Evolutionary conservation across 1,284 basidiomycete genomes (phyloP), one percentile per base, ranked within the genome.

Genomic region (Leccinum solheimii): DNA sequence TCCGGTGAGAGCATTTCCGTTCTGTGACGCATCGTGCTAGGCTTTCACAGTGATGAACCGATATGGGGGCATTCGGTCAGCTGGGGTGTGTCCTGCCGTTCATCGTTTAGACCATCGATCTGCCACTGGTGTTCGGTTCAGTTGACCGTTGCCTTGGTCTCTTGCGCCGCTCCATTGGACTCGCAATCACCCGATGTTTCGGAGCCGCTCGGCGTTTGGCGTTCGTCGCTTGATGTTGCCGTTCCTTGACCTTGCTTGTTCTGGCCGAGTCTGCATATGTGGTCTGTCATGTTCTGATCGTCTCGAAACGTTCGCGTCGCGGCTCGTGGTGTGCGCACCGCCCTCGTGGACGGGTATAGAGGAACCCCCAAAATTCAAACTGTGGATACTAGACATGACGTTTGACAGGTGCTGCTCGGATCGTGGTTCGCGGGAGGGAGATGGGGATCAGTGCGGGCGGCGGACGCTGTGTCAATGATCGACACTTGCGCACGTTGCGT

Each of bases 11-110:
- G 16, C 40, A 27, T 43, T 36, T 32, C 40, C 43, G 32, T 16
- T 10, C 32, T 11, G 34, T n/a, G 27, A 57, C 27, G 9, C 26
- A 16, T 16, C 5, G 21, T n/a, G 3, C 11, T 14, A 14, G 2
- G 6, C 30, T 26, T 53, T 34, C 32, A 19, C 13, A 57, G 55
- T 56, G 68, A 67, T 67, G 48, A 21, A 56, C 66, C 64, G 66
- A 68, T 68, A 67, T 67, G 59, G 69, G 6, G 36, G 30, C 9
- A 9, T 45, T 52, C n/a, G 3, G 53, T 3, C n/a, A 43, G 40
- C 32, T 34, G 26, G 36, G 40, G 40, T 43, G n/a, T 43, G 40
- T 19, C 43, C 43, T 45, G 10, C 13, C 26, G 19, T 23, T 19
- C 6, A n/a, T 40, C 3, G 30, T 38, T 5, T 19, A 11, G 14